These are phyloP conservation scores for Sporothrix mexicana DNA, from an alignment of 2,329 filamentous ascomycete species.

Conservation along the genomic window DNA sequence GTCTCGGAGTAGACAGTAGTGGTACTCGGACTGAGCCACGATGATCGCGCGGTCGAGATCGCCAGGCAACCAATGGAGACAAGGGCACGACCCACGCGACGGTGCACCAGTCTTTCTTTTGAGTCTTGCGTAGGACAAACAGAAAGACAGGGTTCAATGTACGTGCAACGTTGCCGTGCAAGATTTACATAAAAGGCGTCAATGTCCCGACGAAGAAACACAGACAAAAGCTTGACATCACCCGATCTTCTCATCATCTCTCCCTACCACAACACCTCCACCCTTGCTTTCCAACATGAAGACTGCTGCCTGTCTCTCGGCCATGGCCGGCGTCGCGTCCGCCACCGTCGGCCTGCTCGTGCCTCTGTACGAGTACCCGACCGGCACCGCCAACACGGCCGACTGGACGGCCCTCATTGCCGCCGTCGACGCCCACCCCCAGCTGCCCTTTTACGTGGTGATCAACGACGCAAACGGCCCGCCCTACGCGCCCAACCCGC, in stretches of 20 bases:
- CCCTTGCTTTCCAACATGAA: conserved; percentile 5
- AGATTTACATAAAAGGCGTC: neutral
- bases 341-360: conserved; percentile 37
- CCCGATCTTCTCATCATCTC: neutral
- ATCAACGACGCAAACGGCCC: conserved; percentile 37
- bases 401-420: conserved; percentile 37
- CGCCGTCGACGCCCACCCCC: conserved; percentile 36
- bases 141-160: neutral
- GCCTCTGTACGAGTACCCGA: conserved; percentile 39
- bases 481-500: conserved; percentile 32
- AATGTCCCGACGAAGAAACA: neutral
- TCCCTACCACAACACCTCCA: neutral
- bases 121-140: neutral
- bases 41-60: neutral
- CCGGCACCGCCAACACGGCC: conserved; percentile 29
- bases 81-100: neutral
- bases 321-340: conserved; percentile 41
- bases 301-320: neutral
- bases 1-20: no score
- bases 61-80: neutral
- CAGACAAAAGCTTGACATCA: neutral
- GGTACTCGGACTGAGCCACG: neutral
- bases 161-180: neutral
- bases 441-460: conserved; percentile 37
- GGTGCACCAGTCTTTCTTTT: neutral